phyloP scores from a whole-genome alignment of 306 rosid genomes.

The Abrus precatorius region DNA sequence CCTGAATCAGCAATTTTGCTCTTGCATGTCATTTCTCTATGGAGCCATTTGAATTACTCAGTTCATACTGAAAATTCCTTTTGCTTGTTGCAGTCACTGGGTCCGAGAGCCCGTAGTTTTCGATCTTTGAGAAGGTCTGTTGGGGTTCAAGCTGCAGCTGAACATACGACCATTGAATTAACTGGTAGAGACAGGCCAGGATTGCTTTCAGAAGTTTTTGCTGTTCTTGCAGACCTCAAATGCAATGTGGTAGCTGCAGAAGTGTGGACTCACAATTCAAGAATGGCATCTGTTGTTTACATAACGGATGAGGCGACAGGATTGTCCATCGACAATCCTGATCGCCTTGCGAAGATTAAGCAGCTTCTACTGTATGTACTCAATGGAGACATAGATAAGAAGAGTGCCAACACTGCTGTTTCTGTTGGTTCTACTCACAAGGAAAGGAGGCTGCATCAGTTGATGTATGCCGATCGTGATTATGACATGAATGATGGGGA shows the following conservation, averaged over 20 bases:
- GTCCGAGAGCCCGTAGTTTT: slow-evolving; percentile 81
- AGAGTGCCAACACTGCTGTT: slow-evolving; percentile 89
- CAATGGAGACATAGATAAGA: slow-evolving; percentile 85
- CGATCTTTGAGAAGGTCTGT: slow-evolving; percentile 87
- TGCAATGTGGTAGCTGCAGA: slow-evolving; percentile 98
- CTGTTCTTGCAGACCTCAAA: slow-evolving; percentile 91
- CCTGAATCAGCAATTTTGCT: slow-evolving; percentile 10
- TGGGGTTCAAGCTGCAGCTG: slow-evolving; percentile 83
- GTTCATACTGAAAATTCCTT: slow-evolving; percentile 24
- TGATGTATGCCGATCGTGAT: slow-evolving; percentile 99
- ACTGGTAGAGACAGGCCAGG: slow-evolving; percentile 97
- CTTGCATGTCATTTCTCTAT: slow-evolving; percentile 21
- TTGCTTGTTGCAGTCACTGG: slow-evolving; percentile 72
- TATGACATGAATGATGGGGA: slow-evolving; percentile 64
- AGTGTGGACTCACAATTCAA: slow-evolving; percentile 98
- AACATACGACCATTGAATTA: slow-evolving; percentile 86
- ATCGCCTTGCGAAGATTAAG: slow-evolving; percentile 76
- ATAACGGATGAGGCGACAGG: slow-evolving; percentile 77
- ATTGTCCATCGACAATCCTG: slow-evolving; percentile 64
- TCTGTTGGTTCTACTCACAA: slow-evolving; percentile 93
- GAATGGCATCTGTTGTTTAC: slow-evolving; percentile 96
- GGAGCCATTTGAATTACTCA: slow-evolving; percentile 38
- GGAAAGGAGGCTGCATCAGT: slow-evolving; percentile 95
- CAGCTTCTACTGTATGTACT: slow-evolving; percentile 80
- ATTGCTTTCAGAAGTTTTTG: slow-evolving; percentile 93